Evolutionary conservation across 805 yeast species (phyloP).

Genomic region (Candida pseudofarinosa): DNA sequence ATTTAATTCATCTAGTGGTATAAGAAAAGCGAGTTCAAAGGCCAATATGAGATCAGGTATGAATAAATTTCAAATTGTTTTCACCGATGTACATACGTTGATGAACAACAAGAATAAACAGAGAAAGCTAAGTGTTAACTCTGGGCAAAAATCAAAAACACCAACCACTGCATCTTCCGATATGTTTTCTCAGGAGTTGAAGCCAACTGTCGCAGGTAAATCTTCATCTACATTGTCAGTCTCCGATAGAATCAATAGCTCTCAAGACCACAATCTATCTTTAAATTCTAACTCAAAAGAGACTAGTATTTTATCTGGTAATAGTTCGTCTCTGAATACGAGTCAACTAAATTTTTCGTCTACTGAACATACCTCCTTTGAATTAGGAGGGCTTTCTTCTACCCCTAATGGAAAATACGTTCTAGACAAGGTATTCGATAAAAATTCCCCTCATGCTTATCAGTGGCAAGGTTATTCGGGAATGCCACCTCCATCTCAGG

Average conservation of each 20-base stretch:
- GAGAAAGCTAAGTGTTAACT: conserved; percentile 4
- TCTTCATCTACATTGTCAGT: neutral
- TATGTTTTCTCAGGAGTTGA: neutral
- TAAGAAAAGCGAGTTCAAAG: conserved; percentile 11
- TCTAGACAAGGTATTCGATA: conserved; percentile 37
- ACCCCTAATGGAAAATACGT: conserved; percentile 40
- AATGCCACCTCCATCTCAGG: conserved; percentile 32
- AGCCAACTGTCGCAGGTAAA: neutral
- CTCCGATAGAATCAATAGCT: neutral
- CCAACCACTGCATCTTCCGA: neutral
- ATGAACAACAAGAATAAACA: conserved; percentile 18
- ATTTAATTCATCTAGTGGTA: neutral
- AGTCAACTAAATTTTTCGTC: conserved; percentile 31
- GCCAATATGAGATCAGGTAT: conserved; percentile 36
- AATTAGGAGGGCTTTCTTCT: conserved; percentile 31
- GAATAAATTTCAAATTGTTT: conserved; percentile 45
- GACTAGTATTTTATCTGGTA: conserved; percentile 23
- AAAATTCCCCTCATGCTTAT: conserved; percentile 29
- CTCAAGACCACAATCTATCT: conserved; percentile 12
- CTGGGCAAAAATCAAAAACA: neutral
- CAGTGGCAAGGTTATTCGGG: conserved; percentile 8
- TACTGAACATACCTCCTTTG: conserved; percentile 40
- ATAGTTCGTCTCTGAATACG: conserved; percentile 21
- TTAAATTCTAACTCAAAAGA: conserved; percentile 20
- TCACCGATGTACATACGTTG: conserved; percentile 34